Evolutionary conservation across 148 eudicot genomes (phyloP).

Genomic region (Bassia scoparia): DNA sequence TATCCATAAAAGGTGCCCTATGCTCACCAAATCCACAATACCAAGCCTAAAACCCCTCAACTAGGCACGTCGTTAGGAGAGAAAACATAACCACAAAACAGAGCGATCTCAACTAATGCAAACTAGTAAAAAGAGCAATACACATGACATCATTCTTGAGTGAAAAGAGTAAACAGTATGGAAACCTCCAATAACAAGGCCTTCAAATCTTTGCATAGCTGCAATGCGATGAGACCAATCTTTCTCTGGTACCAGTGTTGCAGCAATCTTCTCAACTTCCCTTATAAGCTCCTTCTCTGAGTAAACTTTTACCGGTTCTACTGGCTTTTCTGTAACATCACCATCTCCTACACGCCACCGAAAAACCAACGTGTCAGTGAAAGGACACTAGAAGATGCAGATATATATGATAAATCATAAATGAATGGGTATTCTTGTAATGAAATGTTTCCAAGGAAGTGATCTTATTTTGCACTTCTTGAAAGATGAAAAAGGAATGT

Average conservation of each 20-base stretch:
- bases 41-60: not conserved
- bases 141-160: not conserved
- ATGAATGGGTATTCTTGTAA: not conserved
- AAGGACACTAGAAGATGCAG: not conserved
- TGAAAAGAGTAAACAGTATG: slow-evolving; percentile 10
- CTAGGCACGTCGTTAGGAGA: not conserved
- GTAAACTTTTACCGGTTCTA: slow-evolving; percentile 84
- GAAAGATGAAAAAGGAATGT: not conserved
- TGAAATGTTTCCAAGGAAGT: not conserved
- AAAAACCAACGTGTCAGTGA: slow-evolving; percentile 5
- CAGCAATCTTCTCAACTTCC: slow-evolving; percentile 87
- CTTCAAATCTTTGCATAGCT: slow-evolving; percentile 95
- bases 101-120: not conserved
- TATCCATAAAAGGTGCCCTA: not conserved
- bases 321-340: slow-evolving; percentile 79
- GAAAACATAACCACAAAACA: not conserved
- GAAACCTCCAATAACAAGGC: slow-evolving; percentile 89
- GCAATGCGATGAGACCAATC: slow-evolving; percentile 97
- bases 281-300: slow-evolving; percentile 90
- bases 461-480: not conserved
- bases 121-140: not conserved
- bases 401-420: not conserved
- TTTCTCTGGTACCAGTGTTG: slow-evolving; percentile 84
- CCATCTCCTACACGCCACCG: slow-evolving; percentile 56
- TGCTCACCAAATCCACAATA: not conserved